A percentile compares a stretch with the other conserved stretches of the same genome.
These are phyloP conservation scores for Citeromyces matritensis DNA, from an alignment of 805 yeast genomes.

Conservation along the genomic window DNA sequence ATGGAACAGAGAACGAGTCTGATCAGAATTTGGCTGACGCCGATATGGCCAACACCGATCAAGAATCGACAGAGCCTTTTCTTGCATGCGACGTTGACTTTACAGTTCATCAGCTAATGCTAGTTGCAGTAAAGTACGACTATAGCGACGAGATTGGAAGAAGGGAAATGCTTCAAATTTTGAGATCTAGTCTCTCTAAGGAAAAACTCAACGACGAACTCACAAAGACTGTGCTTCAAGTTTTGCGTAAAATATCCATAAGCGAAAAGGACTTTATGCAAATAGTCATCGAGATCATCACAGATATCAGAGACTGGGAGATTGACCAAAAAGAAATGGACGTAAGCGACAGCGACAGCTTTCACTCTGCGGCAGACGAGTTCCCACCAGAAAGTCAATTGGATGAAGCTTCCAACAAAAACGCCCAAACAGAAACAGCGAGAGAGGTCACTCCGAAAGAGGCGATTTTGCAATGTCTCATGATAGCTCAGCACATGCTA, in stretches of 20 bases:
- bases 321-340: slow-evolving; percentile 8
- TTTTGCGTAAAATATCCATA: slow-evolving; percentile 55
- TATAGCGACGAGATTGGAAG: slow-evolving; percentile 86
- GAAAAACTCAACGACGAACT: slow-evolving; percentile 39
- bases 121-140: slow-evolving; percentile 59
- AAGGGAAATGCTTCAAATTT: slow-evolving; percentile 48
- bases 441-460: slow-evolving; percentile 23
- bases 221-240: slow-evolving; percentile 41
- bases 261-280: slow-evolving; percentile 76
- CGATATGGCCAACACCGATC: slow-evolving; percentile 32
- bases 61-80: no score
- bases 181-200: slow-evolving; percentile 43
- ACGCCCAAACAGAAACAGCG: slow-evolving; percentile 19
- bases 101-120: slow-evolving; percentile 58
- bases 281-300: slow-evolving; percentile 72
- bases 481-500: slow-evolving; percentile 53
- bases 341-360: slow-evolving; percentile 20
- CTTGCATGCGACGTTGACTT: slow-evolving; percentile 66
- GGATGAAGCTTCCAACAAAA: slow-evolving; percentile 7
- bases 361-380: slow-evolving; percentile 28
- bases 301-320: slow-evolving; percentile 59
- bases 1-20: slow-evolving; percentile 6
- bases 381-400: slow-evolving; percentile 12
- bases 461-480: slow-evolving; percentile 45
- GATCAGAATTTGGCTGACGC: slow-evolving; percentile 14